Evolutionary conservation across 2,329 filamentous ascomycete species (phyloP).

Genomic region (Achaetomium macrosporum): DNA sequence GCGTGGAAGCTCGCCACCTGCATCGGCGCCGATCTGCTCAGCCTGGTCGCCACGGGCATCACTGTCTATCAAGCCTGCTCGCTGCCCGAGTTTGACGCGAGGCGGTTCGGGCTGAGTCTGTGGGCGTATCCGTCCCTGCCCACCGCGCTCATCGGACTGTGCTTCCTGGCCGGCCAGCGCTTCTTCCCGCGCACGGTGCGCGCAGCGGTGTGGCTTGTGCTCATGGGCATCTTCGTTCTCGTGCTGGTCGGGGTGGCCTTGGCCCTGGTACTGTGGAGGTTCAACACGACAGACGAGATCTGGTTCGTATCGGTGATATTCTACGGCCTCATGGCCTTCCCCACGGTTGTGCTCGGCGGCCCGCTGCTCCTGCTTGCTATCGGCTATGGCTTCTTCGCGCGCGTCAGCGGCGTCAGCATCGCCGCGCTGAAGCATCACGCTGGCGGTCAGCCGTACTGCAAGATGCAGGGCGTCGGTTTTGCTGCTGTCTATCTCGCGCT

Average conservation of each 20-base stretch:
- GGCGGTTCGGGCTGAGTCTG: not conserved
- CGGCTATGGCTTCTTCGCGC: not conserved
- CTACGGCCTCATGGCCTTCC: conserved; percentile 1
- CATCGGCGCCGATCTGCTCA: not conserved
- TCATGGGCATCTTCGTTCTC: not conserved
- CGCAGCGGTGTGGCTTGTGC: not conserved
- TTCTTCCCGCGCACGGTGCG: not conserved
- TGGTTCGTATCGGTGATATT: conserved; percentile 1
- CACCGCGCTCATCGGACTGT: not conserved
- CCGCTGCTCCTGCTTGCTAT: not conserved
- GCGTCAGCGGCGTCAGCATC: conserved; percentile 1
- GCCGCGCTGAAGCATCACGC: not conserved
- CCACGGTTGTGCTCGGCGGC: not conserved
- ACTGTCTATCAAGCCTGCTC: not conserved
- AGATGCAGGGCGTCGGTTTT: not conserved
- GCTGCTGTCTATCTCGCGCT: not conserved
- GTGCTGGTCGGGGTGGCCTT: not conserved
- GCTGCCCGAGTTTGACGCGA: not conserved
- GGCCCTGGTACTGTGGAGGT: not conserved
- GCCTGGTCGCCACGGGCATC: not conserved
- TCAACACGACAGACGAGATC: not conserved
- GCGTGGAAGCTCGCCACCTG: not conserved
- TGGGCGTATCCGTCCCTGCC: conserved; percentile 1
- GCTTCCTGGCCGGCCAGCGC: not conserved
- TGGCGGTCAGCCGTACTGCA: conserved; percentile 4